A percentile compares a stretch with the other conserved stretches of the same genome.
Evolutionary conservation across 164 flowering plant species (phyloP).

Genomic region (Paratinospora sagittata): DNA sequence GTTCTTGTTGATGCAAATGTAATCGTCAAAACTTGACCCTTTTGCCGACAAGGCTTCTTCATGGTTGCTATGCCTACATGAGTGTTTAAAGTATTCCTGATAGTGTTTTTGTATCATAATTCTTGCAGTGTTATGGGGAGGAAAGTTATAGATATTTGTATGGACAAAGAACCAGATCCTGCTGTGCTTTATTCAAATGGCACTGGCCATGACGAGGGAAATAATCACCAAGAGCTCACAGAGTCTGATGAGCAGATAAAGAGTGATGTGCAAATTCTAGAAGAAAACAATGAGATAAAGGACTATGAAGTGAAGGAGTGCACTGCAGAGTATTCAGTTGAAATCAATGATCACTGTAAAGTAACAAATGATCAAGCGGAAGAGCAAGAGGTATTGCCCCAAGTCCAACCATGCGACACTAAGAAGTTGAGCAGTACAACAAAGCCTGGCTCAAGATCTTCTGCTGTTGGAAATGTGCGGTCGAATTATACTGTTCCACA

Average conservation of each 20-base stretch:
- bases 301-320: slow-evolving; percentile 66
- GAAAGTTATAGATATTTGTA: slow-evolving; percentile 38
- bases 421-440: slow-evolving; percentile 26
- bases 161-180: slow-evolving; percentile 51
- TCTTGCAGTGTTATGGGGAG: slow-evolving; percentile 62
- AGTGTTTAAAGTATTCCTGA: background rate
- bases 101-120: background rate
- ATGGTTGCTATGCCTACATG: background rate
- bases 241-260: slow-evolving; percentile 23
- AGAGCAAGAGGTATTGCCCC: slow-evolving; percentile 31
- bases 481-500: slow-evolving; percentile 50
- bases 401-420: slow-evolving; percentile 19
- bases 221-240: slow-evolving; percentile 11
- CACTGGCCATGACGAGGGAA: slow-evolving; percentile 16
- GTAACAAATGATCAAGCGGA: slow-evolving; percentile 26
- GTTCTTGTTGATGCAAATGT: background rate
- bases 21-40: background rate
- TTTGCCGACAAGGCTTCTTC: background rate
- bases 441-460: slow-evolving; percentile 32
- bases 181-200: slow-evolving; percentile 26
- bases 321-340: slow-evolving; percentile 34
- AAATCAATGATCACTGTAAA: slow-evolving; percentile 16
- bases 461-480: slow-evolving; percentile 33
- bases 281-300: slow-evolving; percentile 34
- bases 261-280: slow-evolving; percentile 21